These are phyloP conservation scores for Penicillium sp. DNA, from an alignment of 2,329 filamentous ascomycete species.

Conservation along the genomic window DNA sequence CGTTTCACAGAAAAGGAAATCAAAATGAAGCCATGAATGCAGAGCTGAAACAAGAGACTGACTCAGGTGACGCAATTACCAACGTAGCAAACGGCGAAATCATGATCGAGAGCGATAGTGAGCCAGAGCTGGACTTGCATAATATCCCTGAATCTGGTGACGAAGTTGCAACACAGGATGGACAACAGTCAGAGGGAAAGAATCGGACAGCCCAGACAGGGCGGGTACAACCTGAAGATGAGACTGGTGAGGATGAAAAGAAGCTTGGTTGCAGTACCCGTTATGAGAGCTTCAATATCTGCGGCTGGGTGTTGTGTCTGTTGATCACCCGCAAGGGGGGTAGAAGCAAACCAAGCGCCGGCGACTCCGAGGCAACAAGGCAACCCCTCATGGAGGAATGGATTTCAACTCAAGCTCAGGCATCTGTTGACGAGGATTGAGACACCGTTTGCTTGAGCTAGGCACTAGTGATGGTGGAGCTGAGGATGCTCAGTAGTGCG, in stretches of 20 bases:
- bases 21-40: neutral
- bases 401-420: constrained; percentile 69
- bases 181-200: neutral
- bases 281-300: constrained; percentile 95
- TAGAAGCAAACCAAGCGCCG: constrained; percentile 38
- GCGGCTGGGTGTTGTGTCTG: constrained; percentile 85
- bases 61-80: neutral
- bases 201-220: neutral
- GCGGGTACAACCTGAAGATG: neutral
- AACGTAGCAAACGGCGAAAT: constrained; percentile 38
- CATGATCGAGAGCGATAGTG: constrained; percentile 61
- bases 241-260: constrained; percentile 69
- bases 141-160: constrained; percentile 55
- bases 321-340: constrained; percentile 71
- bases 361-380: constrained; percentile 37
- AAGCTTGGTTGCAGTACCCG: constrained; percentile 80
- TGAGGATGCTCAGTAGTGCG: neutral
- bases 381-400: constrained; percentile 79
- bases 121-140: constrained; percentile 46
- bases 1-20: constrained; percentile 56
- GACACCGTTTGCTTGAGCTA: constrained; percentile 7
- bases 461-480: neutral
- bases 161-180: constrained; percentile 2
- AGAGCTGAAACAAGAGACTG: constrained; percentile 27
- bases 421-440: constrained; percentile 38